Evolutionary conservation across 257 asterid genomes (phyloP).

Genomic region (Schizonepeta tenuifolia): DNA sequence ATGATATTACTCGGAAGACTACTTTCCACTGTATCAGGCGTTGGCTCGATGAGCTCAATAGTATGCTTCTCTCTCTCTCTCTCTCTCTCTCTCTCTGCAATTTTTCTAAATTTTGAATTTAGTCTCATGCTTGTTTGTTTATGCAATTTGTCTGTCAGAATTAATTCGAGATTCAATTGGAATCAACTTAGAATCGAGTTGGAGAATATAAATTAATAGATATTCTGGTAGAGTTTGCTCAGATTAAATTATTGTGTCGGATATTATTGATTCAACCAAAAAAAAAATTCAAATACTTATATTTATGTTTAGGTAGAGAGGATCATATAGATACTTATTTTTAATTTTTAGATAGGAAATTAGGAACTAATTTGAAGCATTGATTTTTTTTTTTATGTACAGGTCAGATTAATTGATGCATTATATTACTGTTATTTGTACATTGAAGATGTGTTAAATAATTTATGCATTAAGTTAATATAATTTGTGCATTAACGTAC

Average conservation of each 20-base stretch:
- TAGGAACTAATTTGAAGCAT: too few species aligned
- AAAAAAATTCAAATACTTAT: background rate
- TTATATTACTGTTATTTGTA: too few species aligned
- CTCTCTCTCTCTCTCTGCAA: background rate
- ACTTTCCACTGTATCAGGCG: constrained; percentile 67
- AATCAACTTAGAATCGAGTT: background rate
- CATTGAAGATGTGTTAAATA: too few species aligned
- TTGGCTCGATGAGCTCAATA: constrained; percentile 82
- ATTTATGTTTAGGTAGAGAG: too few species aligned
- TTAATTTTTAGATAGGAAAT: too few species aligned
- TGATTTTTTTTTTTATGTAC: too few species aligned
- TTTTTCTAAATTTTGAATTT: background rate
- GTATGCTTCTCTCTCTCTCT: constrained; percentile 39
- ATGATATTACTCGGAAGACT: constrained; percentile 60
- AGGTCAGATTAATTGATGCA: too few species aligned
- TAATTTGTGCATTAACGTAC: too few species aligned
- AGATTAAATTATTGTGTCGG: background rate
- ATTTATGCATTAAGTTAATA: too few species aligned
- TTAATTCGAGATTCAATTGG: constrained; percentile 3
- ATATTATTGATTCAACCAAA: background rate
- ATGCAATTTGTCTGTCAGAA: background rate
- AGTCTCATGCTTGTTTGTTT: background rate
- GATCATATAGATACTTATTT: too few species aligned
- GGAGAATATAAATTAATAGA: background rate
- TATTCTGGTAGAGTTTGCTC: background rate